Evolutionary conservation across 2,329 filamentous ascomycete species (phyloP).

Genomic region (Dothideomycetidae sp.): DNA sequence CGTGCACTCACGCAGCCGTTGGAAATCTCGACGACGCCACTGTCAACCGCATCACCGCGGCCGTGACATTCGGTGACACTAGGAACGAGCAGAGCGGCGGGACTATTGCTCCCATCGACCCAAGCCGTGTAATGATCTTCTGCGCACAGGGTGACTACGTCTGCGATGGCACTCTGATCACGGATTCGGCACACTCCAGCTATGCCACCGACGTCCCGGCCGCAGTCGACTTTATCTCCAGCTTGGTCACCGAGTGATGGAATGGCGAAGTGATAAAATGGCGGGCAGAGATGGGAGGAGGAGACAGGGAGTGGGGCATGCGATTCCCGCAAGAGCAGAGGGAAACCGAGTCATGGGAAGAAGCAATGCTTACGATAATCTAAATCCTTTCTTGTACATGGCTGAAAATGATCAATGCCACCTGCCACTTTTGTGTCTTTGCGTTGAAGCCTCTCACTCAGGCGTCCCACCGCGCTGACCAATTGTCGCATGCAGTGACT

Average conservation of each 20-base stretch:
- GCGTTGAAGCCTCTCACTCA: not conserved
- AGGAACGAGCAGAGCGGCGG: slow-evolving; percentile 26
- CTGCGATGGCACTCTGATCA: slow-evolving; percentile 16
- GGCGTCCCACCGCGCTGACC: slow-evolving; percentile 1
- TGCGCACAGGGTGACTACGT: slow-evolving; percentile 19
- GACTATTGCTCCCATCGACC: slow-evolving; percentile 22
- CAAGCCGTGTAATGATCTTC: slow-evolving; percentile 17
- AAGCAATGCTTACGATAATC: not conserved
- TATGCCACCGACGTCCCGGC: slow-evolving; percentile 9
- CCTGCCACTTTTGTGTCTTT: not conserved
- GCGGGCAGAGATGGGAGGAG: not conserved
- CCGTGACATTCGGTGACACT: slow-evolving; percentile 23
- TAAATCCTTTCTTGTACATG: not conserved
- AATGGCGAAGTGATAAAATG: not conserved
- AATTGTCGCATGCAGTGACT: slow-evolving; percentile 1
- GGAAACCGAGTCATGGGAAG: not conserved
- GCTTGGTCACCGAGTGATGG: slow-evolving; percentile 2
- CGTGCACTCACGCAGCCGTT: slow-evolving; percentile 25
- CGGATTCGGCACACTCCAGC: slow-evolving; percentile 17
- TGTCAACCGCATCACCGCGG: slow-evolving; percentile 21
- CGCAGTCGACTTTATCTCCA: slow-evolving; percentile 3
- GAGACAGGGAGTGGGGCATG: not conserved
- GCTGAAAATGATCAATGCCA: not conserved
- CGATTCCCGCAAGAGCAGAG: not conserved
- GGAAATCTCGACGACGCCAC: slow-evolving; percentile 17